A percentile compares a stretch with the other conserved stretches of the same genome.
These are phyloP conservation scores for Onygena corvina DNA, from an alignment of 2,329 filamentous ascomycete species.

Conservation along the genomic window DNA sequence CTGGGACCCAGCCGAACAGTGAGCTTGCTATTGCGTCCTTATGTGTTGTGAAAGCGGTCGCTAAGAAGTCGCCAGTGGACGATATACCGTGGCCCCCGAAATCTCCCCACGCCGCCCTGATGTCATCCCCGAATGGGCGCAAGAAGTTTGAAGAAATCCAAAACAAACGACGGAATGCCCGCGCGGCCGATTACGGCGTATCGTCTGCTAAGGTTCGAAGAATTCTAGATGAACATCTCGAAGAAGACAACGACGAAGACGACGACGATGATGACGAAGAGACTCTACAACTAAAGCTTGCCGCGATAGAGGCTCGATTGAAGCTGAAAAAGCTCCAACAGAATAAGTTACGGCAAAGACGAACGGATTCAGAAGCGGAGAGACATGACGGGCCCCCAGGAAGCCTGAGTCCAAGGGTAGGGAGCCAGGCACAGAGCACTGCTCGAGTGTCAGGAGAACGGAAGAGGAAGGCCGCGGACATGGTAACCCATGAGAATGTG, in stretches of 20 bases:
- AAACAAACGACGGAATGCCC: slow-evolving; percentile 54
- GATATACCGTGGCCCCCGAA: slow-evolving; percentile 45
- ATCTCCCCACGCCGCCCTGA: slow-evolving; percentile 50
- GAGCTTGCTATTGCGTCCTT: neutral
- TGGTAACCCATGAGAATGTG: slow-evolving; percentile 32
- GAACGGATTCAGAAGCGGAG: slow-evolving; percentile 17
- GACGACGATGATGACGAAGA: slow-evolving; percentile 74
- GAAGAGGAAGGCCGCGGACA: slow-evolving; percentile 16
- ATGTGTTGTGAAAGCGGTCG: neutral
- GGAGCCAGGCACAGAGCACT: slow-evolving; percentile 10
- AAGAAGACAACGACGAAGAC: slow-evolving; percentile 24
- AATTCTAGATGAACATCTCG: slow-evolving; percentile 15
- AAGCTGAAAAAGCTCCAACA: slow-evolving; percentile 79
- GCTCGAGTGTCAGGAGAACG: slow-evolving; percentile 15
- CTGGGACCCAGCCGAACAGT: neutral
- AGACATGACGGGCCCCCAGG: slow-evolving; percentile 13
- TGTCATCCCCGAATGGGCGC: slow-evolving; percentile 66
- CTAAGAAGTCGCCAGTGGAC: slow-evolving; percentile 13
- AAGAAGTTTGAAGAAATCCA: slow-evolving; percentile 58
- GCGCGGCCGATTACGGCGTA: slow-evolving; percentile 30
- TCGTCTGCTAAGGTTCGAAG: slow-evolving; percentile 11
- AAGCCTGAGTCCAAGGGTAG: neutral
- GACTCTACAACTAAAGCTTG: slow-evolving; percentile 70
- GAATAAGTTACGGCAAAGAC: slow-evolving; percentile 37
- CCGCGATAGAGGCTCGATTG: slow-evolving; percentile 77